Conservation (phyloP, 345 rosid species). For the Rhodamnia argentea region DNA sequence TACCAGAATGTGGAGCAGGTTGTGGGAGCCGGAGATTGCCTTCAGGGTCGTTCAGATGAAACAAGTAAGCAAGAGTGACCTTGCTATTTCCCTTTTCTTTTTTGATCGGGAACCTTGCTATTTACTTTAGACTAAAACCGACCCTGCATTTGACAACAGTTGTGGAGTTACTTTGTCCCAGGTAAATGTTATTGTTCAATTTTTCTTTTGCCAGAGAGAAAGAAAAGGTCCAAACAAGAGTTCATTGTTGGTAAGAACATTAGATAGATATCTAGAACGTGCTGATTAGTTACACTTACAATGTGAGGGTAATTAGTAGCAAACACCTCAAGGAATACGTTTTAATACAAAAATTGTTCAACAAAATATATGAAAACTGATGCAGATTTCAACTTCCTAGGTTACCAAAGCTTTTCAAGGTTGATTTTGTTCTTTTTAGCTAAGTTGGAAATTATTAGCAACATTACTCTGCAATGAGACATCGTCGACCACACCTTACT, state of each 20-base stretch:
- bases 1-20: too few species aligned
- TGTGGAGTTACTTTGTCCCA: background rate
- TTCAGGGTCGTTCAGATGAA: too few species aligned
- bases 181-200: background rate
- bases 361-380: background rate
- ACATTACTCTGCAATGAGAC: background rate
- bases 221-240: too few species aligned
- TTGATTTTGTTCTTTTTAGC: background rate
- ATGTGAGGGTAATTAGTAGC: background rate
- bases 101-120: too few species aligned
- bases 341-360: background rate
- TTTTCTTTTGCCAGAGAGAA: background rate
- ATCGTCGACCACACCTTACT: background rate
- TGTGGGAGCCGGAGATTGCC: too few species aligned
- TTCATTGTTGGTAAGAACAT: too few species aligned
- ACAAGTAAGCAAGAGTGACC: too few species aligned
- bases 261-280: too few species aligned
- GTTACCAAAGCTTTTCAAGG: background rate
- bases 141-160: background rate
- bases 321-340: fast-evolving
- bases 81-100: too few species aligned
- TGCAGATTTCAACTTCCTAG: background rate
- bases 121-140: background rate
- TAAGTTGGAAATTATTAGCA: background rate
- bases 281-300: background rate